Percentiles rank a stretch among this genome's conserved stretches.
Conservation (phyloP, 2,329 filamentous ascomycete genomes). For the Colletotrichum orchidophilum region DNA sequence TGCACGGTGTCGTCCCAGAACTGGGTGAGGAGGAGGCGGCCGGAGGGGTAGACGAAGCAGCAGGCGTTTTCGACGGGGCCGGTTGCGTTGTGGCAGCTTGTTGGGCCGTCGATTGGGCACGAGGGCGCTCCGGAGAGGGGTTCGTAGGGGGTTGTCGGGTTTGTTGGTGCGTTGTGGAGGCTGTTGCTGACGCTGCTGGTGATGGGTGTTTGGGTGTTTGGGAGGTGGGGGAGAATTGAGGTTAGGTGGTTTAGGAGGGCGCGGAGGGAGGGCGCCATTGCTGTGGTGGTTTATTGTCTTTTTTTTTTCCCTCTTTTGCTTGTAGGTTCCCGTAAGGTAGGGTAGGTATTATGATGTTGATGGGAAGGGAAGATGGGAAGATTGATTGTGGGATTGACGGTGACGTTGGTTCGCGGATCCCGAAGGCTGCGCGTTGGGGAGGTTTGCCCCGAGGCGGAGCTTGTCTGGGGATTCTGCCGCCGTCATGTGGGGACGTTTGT, state of each 20-base stretch:
- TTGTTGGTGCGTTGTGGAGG: slow-evolving; percentile 14
- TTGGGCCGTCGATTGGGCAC: slow-evolving; percentile 52
- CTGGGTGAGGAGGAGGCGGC: slow-evolving; percentile 52
- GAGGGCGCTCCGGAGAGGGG: slow-evolving; percentile 47
- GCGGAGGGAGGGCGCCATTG: slow-evolving; percentile 16
- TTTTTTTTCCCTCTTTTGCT: too few relatives aligned
- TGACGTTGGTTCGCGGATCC: neutral
- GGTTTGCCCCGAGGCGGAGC: slow-evolving; percentile 13
- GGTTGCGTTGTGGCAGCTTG: slow-evolving; percentile 52
- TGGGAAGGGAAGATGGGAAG: too few relatives aligned
- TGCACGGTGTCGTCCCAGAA: slow-evolving; percentile 55
- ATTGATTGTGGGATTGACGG: neutral
- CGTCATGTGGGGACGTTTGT: neutral
- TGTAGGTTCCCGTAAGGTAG: too few relatives aligned
- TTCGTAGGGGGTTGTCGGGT: slow-evolving; percentile 47
- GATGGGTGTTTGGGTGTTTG: slow-evolving; percentile 5
- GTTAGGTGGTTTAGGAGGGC: neutral
- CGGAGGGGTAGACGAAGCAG: slow-evolving; percentile 54
- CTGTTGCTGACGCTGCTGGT: neutral
- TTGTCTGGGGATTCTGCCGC: slow-evolving; percentile 24
- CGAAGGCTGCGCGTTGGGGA: neutral
- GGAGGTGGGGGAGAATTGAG: slow-evolving; percentile 7
- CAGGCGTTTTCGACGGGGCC: slow-evolving; percentile 48
- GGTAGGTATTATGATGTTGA: neutral
- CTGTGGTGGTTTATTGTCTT: neutral